These are phyloP conservation scores for Isatis lusitanica DNA, from an alignment of 441 rosid species.

Conservation along the genomic window DNA sequence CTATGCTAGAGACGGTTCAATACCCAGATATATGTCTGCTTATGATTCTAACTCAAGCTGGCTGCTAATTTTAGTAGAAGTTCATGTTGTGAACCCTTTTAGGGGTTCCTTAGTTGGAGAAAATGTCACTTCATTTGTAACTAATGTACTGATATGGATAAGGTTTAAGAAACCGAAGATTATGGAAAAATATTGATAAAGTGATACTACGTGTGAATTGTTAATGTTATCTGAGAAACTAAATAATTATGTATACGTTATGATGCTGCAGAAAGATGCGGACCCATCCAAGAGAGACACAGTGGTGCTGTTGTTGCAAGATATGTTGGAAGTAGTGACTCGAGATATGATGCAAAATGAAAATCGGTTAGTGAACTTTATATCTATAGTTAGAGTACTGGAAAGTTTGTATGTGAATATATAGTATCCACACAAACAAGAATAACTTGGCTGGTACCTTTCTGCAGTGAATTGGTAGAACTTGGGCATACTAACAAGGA, in stretches of 20 bases:
- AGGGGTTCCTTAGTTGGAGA: not conserved
- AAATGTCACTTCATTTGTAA: not conserved
- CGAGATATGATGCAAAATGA: slow-evolving; percentile 98
- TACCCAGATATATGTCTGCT: not conserved
- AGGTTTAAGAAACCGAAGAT: not conserved
- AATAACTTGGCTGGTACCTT: slow-evolving; percentile 19
- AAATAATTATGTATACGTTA: slow-evolving; percentile 14
- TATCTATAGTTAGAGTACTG: not conserved
- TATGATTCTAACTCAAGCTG: slow-evolving; percentile 11
- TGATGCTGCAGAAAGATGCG: slow-evolving; percentile 80
- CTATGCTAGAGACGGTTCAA: slow-evolving; percentile 2
- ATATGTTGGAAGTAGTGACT: slow-evolving; percentile 95
- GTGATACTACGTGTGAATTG: slow-evolving; percentile 1
- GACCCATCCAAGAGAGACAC: slow-evolving; percentile 74
- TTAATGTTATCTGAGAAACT: slow-evolving; percentile 16
- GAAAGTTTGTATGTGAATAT: slow-evolving; percentile 19
- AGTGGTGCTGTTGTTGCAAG: slow-evolving; percentile 85
- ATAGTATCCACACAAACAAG: slow-evolving; percentile 15
- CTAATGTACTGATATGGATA: not conserved
- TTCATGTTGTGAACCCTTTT: not conserved
- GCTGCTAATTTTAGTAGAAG: slow-evolving; percentile 3
- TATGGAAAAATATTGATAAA: not conserved
- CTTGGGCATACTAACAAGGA: slow-evolving; percentile 89
- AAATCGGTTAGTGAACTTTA: slow-evolving; percentile 71
- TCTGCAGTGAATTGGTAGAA: slow-evolving; percentile 78